Base-by-base conservation (phyloP, 352 stramenopile species). In the Pythium scleroteichum region DNA sequence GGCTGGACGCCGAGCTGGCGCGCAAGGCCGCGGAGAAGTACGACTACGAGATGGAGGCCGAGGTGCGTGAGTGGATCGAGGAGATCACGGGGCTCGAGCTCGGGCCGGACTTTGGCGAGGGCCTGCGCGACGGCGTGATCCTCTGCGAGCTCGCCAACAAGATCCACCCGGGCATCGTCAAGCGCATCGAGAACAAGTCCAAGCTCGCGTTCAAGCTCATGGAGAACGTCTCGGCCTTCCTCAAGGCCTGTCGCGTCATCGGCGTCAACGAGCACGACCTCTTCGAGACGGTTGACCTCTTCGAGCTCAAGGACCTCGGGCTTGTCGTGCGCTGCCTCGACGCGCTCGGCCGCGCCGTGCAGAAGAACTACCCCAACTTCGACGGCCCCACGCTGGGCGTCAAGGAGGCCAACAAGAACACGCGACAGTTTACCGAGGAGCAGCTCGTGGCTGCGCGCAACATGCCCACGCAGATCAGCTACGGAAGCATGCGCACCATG, bases 121-220 rank as follows among this genome's bases (percentile, higher is more conserved):
- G 79, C 2, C 71, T 97, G 17, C 79, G 82, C 13, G 75, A 95
- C 61, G 90, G 90, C 54, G 68, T 93, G 0, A 72, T 96, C 26
- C 77, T 97, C 16, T 97, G 88, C 68, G 69, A 86, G 12, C 74
- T 92, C 22, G 83, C 86, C 35, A 97, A 97, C 60, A 78, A 76
- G 62, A 88, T 96, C 57, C 69, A 92, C 44, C 71, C 82, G 16
- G 70, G 69, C 48, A 53, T 88, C 13, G 73, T 95, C 19, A 69
- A 66, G 56, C 82, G 85, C 61, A 75, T 95, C 32, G 82, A 95
- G 67, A 88, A 68, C 48, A 85, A 92, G 60, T 96, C 87, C 17
- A 90, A 78, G 55, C 91, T 97, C 82, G 82, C 88, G 14, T 98
- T 98, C 75, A 96, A 96, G 78, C 82, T 95, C 53, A 96, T 97